These are phyloP conservation scores for Trapa bicornis DNA, from an alignment of 345 rosid species.

Conservation along the genomic window DNA sequence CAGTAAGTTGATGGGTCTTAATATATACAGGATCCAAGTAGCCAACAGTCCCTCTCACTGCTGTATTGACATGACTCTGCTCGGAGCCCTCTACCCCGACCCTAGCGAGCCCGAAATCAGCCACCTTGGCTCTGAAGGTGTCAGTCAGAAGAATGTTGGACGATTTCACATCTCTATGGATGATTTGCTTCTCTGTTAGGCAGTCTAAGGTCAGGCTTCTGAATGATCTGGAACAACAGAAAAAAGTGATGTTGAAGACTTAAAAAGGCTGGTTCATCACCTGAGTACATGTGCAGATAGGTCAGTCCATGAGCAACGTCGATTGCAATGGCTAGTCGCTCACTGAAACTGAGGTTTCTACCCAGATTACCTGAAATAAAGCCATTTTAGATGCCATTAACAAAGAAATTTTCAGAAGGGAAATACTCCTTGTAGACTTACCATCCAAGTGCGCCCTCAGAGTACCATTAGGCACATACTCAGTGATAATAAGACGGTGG, in stretches of 20 bases:
- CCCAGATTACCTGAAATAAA: constrained; percentile 26
- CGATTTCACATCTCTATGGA: constrained; percentile 88
- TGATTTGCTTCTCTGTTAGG: constrained; percentile 66
- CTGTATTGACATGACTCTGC: constrained; percentile 61
- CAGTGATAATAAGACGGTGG: constrained; percentile 83
- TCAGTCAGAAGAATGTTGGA: constrained; percentile 90
- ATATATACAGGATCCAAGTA: constrained; percentile 97
- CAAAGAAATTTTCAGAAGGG: background rate
- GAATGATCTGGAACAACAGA: background rate
- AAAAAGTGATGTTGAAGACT: background rate
- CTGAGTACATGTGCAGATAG: constrained; percentile 86
- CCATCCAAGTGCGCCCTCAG: constrained; percentile 97
- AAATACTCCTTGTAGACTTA: constrained; percentile 19
- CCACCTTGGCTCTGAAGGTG: constrained; percentile 19
- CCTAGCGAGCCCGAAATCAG: constrained; percentile 94
- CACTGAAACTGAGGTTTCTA: constrained; percentile 70
- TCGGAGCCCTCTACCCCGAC: constrained; percentile 50
- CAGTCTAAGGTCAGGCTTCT: background rate
- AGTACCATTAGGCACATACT: constrained; percentile 84
- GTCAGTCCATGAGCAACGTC: constrained; percentile 95
- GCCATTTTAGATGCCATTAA: background rate
- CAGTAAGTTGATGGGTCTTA: constrained; percentile 77
- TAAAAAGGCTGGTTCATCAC: constrained; percentile 17
- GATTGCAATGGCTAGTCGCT: constrained; percentile 81
- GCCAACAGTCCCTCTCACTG: constrained; percentile 91